phyloP scores from a whole-genome alignment of 345 rosid species.

The Excoecaria agallocha region DNA sequence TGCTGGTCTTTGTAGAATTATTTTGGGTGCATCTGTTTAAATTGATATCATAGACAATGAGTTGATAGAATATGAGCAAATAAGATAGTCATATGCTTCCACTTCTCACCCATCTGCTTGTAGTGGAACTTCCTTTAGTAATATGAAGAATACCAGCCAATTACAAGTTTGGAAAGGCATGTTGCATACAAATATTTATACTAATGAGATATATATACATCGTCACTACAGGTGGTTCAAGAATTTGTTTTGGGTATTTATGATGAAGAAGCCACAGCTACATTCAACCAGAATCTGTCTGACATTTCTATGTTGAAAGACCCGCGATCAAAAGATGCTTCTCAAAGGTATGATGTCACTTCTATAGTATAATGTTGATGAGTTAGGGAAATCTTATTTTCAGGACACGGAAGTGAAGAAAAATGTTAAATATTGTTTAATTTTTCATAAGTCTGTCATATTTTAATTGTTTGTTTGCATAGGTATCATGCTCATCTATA shows the following conservation, averaged over 20 bases:
- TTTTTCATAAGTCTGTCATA: background rate
- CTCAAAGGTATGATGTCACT: slow-evolving; percentile 54
- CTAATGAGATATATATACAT: slow-evolving; percentile 3
- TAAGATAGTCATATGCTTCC: background rate
- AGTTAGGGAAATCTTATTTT: background rate
- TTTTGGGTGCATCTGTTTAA: background rate
- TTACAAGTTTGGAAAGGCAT: background rate
- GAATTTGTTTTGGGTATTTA: slow-evolving; percentile 74
- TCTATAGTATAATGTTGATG: background rate
- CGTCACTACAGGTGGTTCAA: slow-evolving; percentile 61
- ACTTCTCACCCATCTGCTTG: background rate
- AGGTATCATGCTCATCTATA: slow-evolving; percentile 91
- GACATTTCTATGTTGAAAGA: slow-evolving; percentile 68
- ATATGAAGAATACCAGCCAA: background rate
- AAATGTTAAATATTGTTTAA: background rate
- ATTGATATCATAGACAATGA: background rate
- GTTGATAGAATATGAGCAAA: background rate
- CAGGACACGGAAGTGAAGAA: slow-evolving; percentile 1
- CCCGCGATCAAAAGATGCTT: slow-evolving; percentile 79
- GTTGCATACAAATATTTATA: background rate
- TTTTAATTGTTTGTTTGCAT: slow-evolving; percentile 1
- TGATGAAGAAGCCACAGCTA: slow-evolving; percentile 75
- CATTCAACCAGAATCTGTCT: slow-evolving; percentile 70
- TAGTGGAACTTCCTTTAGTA: background rate
- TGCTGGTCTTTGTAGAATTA: background rate